phyloP scores from a whole-genome alignment of 108 stramenopile species.

The Discostella stelligeroides region DNA sequence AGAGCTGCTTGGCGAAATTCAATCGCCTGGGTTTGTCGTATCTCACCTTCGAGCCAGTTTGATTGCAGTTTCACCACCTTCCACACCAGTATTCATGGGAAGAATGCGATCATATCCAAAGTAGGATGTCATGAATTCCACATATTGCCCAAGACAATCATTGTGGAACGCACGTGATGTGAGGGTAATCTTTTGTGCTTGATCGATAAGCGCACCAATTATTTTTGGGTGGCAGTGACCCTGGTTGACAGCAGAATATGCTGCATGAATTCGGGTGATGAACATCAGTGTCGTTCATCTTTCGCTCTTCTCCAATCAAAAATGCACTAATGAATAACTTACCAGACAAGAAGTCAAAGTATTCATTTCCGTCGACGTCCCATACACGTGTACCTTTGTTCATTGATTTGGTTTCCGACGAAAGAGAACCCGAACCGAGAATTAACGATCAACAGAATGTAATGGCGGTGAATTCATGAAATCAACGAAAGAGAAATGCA shows the following conservation, averaged over 20 bases:
- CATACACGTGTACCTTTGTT: conserved; percentile 64
- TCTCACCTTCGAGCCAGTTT: conserved; percentile 83
- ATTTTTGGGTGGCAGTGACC: conserved; percentile 99
- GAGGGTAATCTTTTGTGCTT: conserved; percentile 92
- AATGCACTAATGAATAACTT: not conserved
- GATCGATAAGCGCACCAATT: conserved; percentile 86
- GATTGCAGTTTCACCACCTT: conserved; percentile 98
- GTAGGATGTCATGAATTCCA: conserved; percentile 85
- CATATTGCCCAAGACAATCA: conserved; percentile 93
- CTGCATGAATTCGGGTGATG: conserved; percentile 25
- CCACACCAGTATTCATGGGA: conserved; percentile 99
- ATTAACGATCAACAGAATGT: not conserved
- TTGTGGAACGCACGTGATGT: conserved; percentile 99
- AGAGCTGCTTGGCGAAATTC: not conserved
- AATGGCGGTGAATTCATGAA: not conserved
- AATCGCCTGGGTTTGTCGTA: not conserved
- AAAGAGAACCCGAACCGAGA: conserved; percentile 1
- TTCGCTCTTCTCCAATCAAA: not conserved
- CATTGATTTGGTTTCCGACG: not conserved
- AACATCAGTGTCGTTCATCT: not conserved
- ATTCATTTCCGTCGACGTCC: conserved; percentile 84
- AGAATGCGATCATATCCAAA: conserved; percentile 97
- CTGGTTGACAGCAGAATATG: conserved; percentile 99
- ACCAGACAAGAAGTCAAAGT: conserved; percentile 94
- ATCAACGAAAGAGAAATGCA: not conserved